Evolutionary conservation across 2,329 filamentous ascomycete species (phyloP).

Genomic region (Phaeoacremonium minimum): DNA sequence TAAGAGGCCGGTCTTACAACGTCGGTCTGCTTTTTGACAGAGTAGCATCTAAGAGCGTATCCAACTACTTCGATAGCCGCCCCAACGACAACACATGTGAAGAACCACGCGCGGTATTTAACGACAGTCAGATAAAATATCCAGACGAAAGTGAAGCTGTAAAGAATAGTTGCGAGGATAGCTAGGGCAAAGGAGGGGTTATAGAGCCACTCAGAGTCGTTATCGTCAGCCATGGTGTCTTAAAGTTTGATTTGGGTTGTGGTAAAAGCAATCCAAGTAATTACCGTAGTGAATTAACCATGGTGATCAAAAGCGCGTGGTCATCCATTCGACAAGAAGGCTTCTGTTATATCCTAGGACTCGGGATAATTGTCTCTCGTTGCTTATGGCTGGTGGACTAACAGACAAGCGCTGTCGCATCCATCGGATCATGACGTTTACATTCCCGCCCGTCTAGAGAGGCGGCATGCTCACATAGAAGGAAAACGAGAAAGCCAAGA

Average conservation of each 20-base stretch:
- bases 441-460: too few species aligned
- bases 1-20: background rate
- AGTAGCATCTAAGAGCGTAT: slow-evolving; percentile 8
- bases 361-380: background rate
- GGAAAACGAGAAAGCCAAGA: background rate
- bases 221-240: slow-evolving; percentile 15
- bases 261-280: background rate
- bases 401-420: too few species aligned
- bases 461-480: too few species aligned
- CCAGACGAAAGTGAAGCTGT: slow-evolving; percentile 28
- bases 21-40: slow-evolving; percentile 5
- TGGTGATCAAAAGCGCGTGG: background rate
- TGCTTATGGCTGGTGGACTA: too few species aligned
- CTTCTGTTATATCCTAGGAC: background rate
- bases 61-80: slow-evolving; percentile 30
- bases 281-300: slow-evolving; percentile 6
- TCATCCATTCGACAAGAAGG: background rate
- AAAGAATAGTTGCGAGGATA: slow-evolving; percentile 34
- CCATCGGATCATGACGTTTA: too few species aligned
- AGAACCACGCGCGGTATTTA: slow-evolving; percentile 35
- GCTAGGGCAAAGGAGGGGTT: slow-evolving; percentile 35
- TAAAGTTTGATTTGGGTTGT: background rate
- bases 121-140: slow-evolving; percentile 35
- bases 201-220: slow-evolving; percentile 34
- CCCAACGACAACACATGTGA: slow-evolving; percentile 37